Evolutionary conservation across 805 yeast genomes (phyloP), one percentile per base, ranked within the genome.

Genomic region (Lipomyces starkeyi): DNA sequence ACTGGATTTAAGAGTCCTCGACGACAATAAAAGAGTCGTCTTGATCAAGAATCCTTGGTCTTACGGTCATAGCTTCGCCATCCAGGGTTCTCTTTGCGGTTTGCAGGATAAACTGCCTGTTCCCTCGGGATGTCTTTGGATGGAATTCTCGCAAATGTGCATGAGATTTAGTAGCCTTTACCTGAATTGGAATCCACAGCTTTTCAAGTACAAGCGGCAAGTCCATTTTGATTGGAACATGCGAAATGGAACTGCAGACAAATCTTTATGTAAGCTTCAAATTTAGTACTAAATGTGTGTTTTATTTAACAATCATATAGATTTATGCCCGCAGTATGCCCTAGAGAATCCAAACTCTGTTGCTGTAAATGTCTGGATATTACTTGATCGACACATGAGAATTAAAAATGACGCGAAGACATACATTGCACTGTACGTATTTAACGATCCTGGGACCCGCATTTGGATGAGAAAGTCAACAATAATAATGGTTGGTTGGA

Each of bases 121-220:
- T 3, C 34, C 64, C 17, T 60, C 67, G 4, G 70, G 68, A 11
- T 49, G 63, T 47, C 73, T 79, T 49, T 72, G 75, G 71, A 66
- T 78, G 56, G 74, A 75, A 6, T 77, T 79, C 47, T 66, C 71
- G 3, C 78, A 79, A 5, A 67, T 83, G 1, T 74, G 76, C 32
- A 73, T 78, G 27, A 77, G 78, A 32, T 90, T 86, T 74, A 78
- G 80, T 13, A 81, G 82, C 3, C 67, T 90, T 1, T 91, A 91
- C 75, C 66, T 91, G 53, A 90, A 88, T 75, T 90, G 96, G 94
- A 81, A 86, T 66, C 83, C 87, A 17, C 5, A 35, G 7, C 57
- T 70, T 22, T 68, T 68, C 56, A 61, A 57, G 6, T 54, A 56
- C 40, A 43, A 43, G 53, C 20, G 52, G 37, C 66, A 69, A 43